phyloP scores from a whole-genome alignment of 164 flowering plant genomes.

The Echeveria elegans region DNA sequence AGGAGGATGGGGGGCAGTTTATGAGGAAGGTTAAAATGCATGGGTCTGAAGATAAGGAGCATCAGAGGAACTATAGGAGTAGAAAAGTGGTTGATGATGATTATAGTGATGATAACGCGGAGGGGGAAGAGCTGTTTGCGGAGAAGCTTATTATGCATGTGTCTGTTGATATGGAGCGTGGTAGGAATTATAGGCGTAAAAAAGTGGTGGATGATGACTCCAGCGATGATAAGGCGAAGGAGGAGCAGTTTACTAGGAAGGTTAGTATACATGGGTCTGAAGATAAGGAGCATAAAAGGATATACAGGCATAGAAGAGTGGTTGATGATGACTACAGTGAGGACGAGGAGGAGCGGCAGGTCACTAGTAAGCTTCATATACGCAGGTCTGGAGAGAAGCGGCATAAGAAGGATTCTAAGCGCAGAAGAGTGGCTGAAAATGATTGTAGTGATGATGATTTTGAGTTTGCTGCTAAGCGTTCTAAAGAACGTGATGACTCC shows the following conservation, averaged over 20 bases:
- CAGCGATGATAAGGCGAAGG: background rate
- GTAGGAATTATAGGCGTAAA: background rate
- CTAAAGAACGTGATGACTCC: conserved; percentile 1
- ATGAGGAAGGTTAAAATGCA: background rate
- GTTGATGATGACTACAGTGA: conserved; percentile 3
- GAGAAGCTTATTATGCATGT: background rate
- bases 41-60: background rate
- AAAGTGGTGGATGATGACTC: background rate
- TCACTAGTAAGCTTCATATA: background rate
- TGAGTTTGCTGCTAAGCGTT: background rate
- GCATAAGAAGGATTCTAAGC: background rate
- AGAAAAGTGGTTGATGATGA: background rate
- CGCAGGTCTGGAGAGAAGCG: background rate
- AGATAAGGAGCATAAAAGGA: background rate
- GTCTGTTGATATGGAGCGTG: background rate
- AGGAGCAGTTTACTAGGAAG: background rate
- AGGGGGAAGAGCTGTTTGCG: background rate
- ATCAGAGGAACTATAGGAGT: background rate
- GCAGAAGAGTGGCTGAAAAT: background rate
- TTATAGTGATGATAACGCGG: background rate
- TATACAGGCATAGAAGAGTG: background rate
- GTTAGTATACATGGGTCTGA: background rate
- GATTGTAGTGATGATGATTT: background rate
- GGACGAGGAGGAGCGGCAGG: background rate
- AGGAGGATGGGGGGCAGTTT: background rate